Percentiles rank a stretch among this genome's conserved stretches.
Evolutionary conservation across 352 stramenopile species (phyloP).

Genomic region (Pythium graminicola): DNA sequence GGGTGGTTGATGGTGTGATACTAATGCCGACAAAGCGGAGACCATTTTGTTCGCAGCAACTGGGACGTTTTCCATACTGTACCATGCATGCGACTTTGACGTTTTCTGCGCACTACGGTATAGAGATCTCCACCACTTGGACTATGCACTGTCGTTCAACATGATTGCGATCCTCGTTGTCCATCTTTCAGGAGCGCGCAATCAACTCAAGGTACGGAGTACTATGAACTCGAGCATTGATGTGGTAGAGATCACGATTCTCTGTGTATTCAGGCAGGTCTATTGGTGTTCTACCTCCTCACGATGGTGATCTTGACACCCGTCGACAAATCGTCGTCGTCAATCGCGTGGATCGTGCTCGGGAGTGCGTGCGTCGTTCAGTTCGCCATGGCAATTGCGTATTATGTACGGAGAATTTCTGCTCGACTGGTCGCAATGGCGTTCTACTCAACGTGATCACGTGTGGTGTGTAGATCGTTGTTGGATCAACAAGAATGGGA

Average conservation of each 20-base stretch:
- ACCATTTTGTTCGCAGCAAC: constrained; percentile 22
- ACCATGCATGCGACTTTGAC: constrained; percentile 31
- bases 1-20: too few species aligned
- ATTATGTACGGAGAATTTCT: constrained; percentile 31
- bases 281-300: constrained; percentile 29
- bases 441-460: neutral
- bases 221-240: too few species aligned
- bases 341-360: constrained; percentile 26
- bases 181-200: constrained; percentile 29
- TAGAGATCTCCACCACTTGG: constrained; percentile 22
- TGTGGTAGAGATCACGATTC: too few species aligned
- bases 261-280: constrained; percentile 29
- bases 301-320: constrained; percentile 25
- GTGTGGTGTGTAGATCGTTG: constrained; percentile 5
- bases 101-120: constrained; percentile 27
- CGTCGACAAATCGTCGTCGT: constrained; percentile 6
- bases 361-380: constrained; percentile 18
- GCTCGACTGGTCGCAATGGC: too few species aligned
- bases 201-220: constrained; percentile 26
- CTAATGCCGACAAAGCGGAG: constrained; percentile 22
- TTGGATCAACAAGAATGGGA: constrained; percentile 19
- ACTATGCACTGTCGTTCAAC: constrained; percentile 33
- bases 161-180: constrained; percentile 27
- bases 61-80: constrained; percentile 25
- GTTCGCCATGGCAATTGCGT: constrained; percentile 23